Evolutionary conservation across 345 rosid genomes (phyloP).

Genomic region (Lepidium aucheri): DNA sequence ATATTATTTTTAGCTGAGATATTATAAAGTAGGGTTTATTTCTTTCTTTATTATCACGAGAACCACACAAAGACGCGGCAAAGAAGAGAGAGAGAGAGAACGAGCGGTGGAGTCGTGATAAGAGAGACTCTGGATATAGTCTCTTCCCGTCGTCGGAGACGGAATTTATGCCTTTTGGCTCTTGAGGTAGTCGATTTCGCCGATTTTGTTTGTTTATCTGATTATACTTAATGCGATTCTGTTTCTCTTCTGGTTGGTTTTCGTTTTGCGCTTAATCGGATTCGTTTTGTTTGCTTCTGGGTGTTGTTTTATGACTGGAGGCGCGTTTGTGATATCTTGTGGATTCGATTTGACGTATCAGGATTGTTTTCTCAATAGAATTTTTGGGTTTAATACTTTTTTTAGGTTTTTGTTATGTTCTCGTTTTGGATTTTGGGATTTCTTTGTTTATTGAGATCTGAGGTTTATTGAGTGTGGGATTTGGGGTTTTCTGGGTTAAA

Average conservation of each 20-base stretch:
- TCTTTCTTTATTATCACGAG: constrained; percentile 18
- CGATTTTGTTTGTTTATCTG: no score
- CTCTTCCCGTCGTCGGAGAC: constrained; percentile 69
- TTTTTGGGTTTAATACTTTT: no score
- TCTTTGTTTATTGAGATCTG: not conserved
- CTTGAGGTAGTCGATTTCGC: constrained; percentile 46
- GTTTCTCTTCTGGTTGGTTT: not conserved
- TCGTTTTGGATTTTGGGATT: not conserved
- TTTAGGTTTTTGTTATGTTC: not conserved
- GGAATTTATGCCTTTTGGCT: constrained; percentile 71
- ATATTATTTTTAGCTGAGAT: not conserved
- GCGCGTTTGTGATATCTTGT: no score
- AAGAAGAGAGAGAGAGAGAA: constrained; percentile 12
- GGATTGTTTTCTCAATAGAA: no score
- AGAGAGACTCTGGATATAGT: constrained; percentile 56
- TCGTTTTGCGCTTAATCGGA: constrained; percentile 1
- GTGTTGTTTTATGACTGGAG: no score
- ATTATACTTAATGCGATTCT: not conserved
- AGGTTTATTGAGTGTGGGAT: not conserved
- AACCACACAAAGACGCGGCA: constrained; percentile 17
- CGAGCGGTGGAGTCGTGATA: constrained; percentile 14
- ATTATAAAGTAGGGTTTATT: constrained; percentile 13
- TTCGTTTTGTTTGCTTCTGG: constrained; percentile 2
- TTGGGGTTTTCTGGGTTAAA: not conserved
- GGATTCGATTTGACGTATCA: no score